phyloP scores from a whole-genome alignment of 2,329 filamentous ascomycete species.

The Coniochaeta prunicola region DNA sequence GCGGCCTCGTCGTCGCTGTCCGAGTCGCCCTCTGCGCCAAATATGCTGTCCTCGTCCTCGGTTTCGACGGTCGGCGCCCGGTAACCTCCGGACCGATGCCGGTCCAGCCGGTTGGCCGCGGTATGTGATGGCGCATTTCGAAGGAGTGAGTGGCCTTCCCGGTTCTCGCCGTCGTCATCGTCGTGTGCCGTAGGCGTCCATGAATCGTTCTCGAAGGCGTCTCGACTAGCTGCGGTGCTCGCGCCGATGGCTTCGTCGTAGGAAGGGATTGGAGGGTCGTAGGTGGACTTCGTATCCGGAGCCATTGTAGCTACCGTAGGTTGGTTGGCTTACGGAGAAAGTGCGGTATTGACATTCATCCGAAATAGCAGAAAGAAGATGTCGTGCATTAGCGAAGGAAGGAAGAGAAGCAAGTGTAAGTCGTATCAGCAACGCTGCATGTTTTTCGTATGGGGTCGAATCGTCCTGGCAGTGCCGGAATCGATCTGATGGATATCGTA shows the following conservation, averaged over 20 bases:
- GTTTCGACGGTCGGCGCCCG: conserved; percentile 73
- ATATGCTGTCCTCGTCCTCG: conserved; percentile 58
- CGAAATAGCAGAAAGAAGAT: background rate
- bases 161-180: conserved; percentile 59
- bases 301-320: background rate
- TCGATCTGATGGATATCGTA: background rate
- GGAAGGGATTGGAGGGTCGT: conserved; percentile 65
- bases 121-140: conserved; percentile 30
- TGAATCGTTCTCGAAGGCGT: conserved; percentile 7
- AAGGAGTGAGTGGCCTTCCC: conserved; percentile 72
- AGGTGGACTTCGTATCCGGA: conserved; percentile 16
- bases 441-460: background rate
- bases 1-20: conserved; percentile 47
- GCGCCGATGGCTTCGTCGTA: conserved; percentile 71
- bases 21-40: conserved; percentile 41
- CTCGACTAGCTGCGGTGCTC: conserved; percentile 32
- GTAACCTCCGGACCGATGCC: conserved; percentile 43
- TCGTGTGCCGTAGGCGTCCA: conserved; percentile 36
- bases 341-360: background rate
- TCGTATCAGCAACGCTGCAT: background rate
- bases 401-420: background rate
- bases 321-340: background rate
- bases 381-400: background rate
- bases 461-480: background rate
- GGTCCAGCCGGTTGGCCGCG: conserved; percentile 32